A percentile compares a stretch with the other conserved stretches of the same genome.
Evolutionary conservation across 805 yeast species (phyloP).

Genomic region (Metschnikowia gelsemii): DNA sequence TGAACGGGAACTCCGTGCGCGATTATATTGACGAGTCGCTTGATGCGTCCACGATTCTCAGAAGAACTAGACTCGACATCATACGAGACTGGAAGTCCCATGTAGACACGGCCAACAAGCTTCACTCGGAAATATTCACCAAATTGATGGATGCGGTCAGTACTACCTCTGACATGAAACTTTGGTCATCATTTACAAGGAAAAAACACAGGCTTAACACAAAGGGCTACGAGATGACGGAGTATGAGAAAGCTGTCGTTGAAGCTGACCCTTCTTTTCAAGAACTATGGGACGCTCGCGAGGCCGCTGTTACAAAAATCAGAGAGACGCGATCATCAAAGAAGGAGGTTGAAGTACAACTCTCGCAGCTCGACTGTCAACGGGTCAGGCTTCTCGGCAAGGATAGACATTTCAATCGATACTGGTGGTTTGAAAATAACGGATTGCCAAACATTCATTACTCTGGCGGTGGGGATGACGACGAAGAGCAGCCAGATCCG

Average conservation of each 20-base stretch:
- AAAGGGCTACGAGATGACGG: slow-evolving; percentile 41
- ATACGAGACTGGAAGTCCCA: slow-evolving; percentile 57
- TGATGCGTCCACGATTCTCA: slow-evolving; percentile 58
- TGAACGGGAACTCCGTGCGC: slow-evolving; percentile 59
- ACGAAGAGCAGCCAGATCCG: slow-evolving; percentile 41
- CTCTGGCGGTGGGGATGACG: slow-evolving; percentile 35
- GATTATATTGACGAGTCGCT: slow-evolving; percentile 63
- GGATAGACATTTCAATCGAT: slow-evolving; percentile 80
- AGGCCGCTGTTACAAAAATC: slow-evolving; percentile 38
- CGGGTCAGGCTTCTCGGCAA: slow-evolving; percentile 74
- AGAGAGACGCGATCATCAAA: slow-evolving; percentile 50
- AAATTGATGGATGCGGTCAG: slow-evolving; percentile 19
- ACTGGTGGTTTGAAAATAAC: slow-evolving; percentile 93
- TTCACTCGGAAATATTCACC: slow-evolving; percentile 26
- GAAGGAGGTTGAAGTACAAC: slow-evolving; percentile 54
- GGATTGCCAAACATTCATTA: slow-evolving; percentile 63
- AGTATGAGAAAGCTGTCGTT: slow-evolving; percentile 39
- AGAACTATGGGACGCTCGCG: slow-evolving; percentile 45
- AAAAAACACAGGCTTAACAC: slow-evolving; percentile 29
- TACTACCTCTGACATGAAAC: slow-evolving; percentile 6
- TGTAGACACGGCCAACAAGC: slow-evolving; percentile 49
- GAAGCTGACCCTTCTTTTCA: slow-evolving; percentile 44
- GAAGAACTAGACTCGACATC: slow-evolving; percentile 66
- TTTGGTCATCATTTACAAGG: slow-evolving; percentile 17
- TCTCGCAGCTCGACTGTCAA: slow-evolving; percentile 74